phyloP scores from a whole-genome alignment of 805 yeast species.

The Pichia pseudocactophila region DNA sequence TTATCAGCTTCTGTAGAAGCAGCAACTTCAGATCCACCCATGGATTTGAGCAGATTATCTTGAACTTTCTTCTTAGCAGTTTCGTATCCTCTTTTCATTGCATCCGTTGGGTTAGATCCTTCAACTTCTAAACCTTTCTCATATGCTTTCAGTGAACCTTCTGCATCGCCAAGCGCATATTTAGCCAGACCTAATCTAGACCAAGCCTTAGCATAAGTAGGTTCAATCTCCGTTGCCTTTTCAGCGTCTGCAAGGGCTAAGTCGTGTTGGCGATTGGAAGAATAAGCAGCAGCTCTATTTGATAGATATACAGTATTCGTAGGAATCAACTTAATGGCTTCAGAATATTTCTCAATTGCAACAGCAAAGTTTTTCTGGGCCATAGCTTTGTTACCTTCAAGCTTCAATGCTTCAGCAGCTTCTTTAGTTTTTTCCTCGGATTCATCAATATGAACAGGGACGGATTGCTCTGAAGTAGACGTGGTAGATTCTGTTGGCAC shows the following conservation, averaged over 20 bases:
- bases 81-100: conserved; percentile 89
- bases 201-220: conserved; percentile 83
- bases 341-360: conserved; percentile 73
- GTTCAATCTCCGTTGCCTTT: conserved; percentile 67
- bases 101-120: conserved; percentile 76
- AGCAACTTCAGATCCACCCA: conserved; percentile 21
- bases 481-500: conserved; percentile 6
- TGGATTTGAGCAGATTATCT: conserved; percentile 49
- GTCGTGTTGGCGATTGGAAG: conserved; percentile 65
- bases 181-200: conserved; percentile 91
- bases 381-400: conserved; percentile 86
- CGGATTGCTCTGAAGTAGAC: conserved; percentile 16
- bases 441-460: conserved; percentile 35
- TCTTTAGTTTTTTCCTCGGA: conserved; percentile 44
- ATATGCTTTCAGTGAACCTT: conserved; percentile 86
- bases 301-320: conserved; percentile 78
- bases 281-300: conserved; percentile 94
- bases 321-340: conserved; percentile 64
- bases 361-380: conserved; percentile 58
- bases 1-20: conserved; percentile 18
- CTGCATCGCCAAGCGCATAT: conserved; percentile 88
- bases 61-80: conserved; percentile 85
- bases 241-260: conserved; percentile 79
- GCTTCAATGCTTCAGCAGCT: conserved; percentile 76
- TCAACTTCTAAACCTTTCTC: conserved; percentile 79